Evolutionary conservation across 1,139 yeast species (phyloP).

Genomic region (Candida sp.): DNA sequence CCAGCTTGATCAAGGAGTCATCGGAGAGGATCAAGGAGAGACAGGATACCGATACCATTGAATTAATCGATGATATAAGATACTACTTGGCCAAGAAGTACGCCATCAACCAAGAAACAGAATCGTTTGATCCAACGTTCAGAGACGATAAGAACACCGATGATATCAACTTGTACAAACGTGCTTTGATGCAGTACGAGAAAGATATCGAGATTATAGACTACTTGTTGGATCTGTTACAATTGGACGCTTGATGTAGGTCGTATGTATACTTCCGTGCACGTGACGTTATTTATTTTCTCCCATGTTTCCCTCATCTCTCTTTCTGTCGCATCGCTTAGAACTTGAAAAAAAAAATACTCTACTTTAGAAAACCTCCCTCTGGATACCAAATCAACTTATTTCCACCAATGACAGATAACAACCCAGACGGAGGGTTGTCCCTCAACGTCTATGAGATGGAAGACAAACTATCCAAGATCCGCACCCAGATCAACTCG

Average conservation of each 20-base stretch:
- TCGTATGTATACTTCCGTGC: background rate
- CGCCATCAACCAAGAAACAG: conserved; percentile 32
- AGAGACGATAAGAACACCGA: conserved; percentile 19
- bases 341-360: background rate
- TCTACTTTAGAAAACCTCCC: background rate
- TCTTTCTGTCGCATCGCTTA: no score
- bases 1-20: conserved; percentile 39
- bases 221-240: conserved; percentile 40
- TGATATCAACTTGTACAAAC: conserved; percentile 36
- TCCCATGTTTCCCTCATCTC: no score
- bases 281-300: background rate
- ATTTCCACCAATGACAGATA: conserved; percentile 22
- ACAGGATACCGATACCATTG: conserved; percentile 81
- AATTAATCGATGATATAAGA: conserved; percentile 76
- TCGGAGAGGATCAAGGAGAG: conserved; percentile 63
- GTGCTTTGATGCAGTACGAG: conserved; percentile 28
- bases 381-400: background rate
- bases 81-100: conserved; percentile 61
- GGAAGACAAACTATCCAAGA: conserved; percentile 70
- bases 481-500: conserved; percentile 72
- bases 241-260: conserved; percentile 43
- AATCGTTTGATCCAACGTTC: conserved; percentile 33
- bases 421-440: conserved; percentile 50
- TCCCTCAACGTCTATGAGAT: conserved; percentile 49
- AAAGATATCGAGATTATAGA: conserved; percentile 48